A percentile compares a stretch with the other conserved stretches of the same genome.
phyloP scores from a whole-genome alignment of 1,284 basidiomycete species.

The Xerocomus minutiporus region DNA sequence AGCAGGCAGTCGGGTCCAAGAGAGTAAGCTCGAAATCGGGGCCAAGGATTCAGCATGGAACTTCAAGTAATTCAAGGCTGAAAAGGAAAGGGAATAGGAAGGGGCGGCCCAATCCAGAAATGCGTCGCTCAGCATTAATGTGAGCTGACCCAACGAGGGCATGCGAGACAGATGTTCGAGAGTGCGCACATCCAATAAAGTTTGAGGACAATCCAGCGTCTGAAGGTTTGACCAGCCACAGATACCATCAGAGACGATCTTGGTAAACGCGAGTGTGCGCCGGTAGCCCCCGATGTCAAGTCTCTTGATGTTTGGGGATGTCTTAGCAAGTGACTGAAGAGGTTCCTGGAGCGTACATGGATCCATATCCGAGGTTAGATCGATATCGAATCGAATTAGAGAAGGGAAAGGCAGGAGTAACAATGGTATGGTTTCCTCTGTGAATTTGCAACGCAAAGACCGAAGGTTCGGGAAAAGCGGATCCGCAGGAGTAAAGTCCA shows the following conservation, averaged over 20 bases:
- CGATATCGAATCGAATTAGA: neutral
- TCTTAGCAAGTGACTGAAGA: neutral
- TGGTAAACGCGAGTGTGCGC: neutral
- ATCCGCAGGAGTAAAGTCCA: too few relatives aligned
- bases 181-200: neutral
- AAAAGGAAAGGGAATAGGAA: neutral
- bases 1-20: neutral
- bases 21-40: neutral
- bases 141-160: neutral
- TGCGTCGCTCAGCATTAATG: neutral
- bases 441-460: too few relatives aligned
- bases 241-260: neutral
- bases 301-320: neutral
- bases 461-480: too few relatives aligned
- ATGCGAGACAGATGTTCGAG: neutral
- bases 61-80: neutral
- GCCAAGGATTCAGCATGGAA: neutral
- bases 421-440: neutral
- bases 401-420: neutral
- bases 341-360: neutral
- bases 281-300: neutral
- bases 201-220: neutral
- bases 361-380: neutral
- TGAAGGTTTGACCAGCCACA: neutral
- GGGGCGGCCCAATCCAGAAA: neutral